Evolutionary conservation across 2,329 filamentous ascomycete genomes (phyloP).

Genomic region (Pseudopithomyces chartarum): DNA sequence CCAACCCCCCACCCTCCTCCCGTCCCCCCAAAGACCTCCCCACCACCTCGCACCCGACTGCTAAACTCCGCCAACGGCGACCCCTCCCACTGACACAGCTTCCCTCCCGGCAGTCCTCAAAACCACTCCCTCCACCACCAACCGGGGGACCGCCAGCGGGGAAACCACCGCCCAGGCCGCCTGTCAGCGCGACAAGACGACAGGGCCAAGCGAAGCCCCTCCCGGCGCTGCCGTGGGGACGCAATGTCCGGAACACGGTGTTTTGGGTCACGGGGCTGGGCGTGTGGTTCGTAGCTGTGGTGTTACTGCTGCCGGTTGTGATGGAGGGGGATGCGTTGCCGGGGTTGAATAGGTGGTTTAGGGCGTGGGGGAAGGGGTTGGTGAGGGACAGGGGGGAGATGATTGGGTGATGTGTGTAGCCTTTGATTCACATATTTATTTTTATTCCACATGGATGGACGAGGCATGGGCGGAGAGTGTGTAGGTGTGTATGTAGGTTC

Average conservation of each 20-base stretch:
- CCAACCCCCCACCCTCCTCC: neutral
- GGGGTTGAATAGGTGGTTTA: conserved; percentile 26
- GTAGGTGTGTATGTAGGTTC: no score
- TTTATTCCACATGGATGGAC: no score
- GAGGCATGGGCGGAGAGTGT: no score
- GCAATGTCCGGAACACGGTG: conserved; percentile 4
- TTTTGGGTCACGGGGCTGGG: conserved; percentile 22
- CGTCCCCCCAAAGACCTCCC: neutral
- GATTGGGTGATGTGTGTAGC: no score
- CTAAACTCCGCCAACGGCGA: neutral
- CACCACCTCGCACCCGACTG: conserved; percentile 36
- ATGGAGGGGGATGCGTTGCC: conserved; percentile 37
- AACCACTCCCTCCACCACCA: neutral
- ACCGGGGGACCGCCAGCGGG: neutral
- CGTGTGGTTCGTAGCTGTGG: conserved; percentile 30
- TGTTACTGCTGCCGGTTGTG: conserved; percentile 31
- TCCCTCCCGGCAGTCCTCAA: neutral
- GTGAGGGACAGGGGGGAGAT: neutral
- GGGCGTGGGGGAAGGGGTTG: neutral
- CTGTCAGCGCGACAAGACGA: neutral
- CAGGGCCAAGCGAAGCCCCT: conserved; percentile 15
- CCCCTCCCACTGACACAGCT: neutral
- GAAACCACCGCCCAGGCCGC: neutral
- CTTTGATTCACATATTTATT: no score
- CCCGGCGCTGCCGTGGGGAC: conserved; percentile 13